Conservation (phyloP, 2,329 filamentous ascomycete species). For the Penicillium verrucosum region DNA sequence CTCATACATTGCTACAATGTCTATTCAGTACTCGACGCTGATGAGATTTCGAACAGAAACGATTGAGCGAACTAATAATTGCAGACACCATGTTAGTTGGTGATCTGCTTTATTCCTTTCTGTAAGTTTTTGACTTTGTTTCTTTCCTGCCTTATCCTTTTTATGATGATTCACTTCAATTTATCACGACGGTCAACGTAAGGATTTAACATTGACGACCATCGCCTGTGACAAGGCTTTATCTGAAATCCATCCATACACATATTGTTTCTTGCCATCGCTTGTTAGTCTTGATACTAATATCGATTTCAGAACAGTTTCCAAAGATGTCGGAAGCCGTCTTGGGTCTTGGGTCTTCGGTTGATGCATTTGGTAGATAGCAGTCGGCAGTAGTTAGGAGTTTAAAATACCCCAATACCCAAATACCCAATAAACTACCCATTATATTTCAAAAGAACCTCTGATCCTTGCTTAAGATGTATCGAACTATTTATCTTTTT, state of each 20-base stretch:
- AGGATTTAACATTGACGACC: constrained; percentile 71
- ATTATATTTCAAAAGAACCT: not conserved
- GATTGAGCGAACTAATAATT: constrained; percentile 7
- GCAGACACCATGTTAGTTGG: constrained; percentile 4
- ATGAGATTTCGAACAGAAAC: constrained; percentile 24
- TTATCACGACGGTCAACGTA: constrained; percentile 90
- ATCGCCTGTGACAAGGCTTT: constrained; percentile 70
- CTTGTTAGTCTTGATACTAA: constrained; percentile 18
- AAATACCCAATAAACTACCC: not conserved
- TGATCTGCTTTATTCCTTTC: not conserved
- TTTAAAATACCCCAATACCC: not conserved
- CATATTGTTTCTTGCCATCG: constrained; percentile 12
- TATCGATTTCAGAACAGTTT: constrained; percentile 12
- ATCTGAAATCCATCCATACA: constrained; percentile 30
- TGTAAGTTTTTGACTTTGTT: constrained; percentile 8
- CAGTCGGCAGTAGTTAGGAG: constrained; percentile 17
- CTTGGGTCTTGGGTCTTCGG: constrained; percentile 1
- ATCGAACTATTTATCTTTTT: not conserved
- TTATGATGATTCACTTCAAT: constrained; percentile 65
- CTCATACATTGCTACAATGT: constrained; percentile 14
- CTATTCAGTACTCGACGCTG: constrained; percentile 26
- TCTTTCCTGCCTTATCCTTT: constrained; percentile 31
- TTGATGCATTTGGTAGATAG: constrained; percentile 2
- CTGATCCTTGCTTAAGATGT: not conserved
- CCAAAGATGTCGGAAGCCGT: not conserved